Percentiles rank a stretch among this genome's conserved stretches.
These are phyloP conservation scores for Colletotrichum lini DNA, from an alignment of 2,329 filamentous ascomycete species.

Conservation along the genomic window DNA sequence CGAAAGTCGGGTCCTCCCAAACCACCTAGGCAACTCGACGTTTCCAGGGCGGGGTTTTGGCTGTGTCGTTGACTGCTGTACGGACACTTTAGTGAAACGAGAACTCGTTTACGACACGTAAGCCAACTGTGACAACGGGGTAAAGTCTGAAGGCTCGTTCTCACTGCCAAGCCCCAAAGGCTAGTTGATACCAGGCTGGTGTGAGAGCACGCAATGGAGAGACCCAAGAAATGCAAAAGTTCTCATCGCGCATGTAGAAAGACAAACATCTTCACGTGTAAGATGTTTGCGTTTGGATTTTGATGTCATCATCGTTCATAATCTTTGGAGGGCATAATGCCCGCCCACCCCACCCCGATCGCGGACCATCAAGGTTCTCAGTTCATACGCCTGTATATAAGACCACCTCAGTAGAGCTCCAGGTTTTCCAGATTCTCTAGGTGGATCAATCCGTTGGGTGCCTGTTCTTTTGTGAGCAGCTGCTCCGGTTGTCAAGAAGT, in stretches of 20 bases:
- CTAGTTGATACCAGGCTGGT: background rate
- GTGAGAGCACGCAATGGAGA: background rate
- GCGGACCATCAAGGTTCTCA: slow-evolving; percentile 14
- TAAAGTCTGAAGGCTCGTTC: background rate
- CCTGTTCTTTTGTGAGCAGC: slow-evolving; percentile 58
- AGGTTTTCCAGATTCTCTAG: slow-evolving; percentile 73
- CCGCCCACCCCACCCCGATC: background rate
- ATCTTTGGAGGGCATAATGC: background rate
- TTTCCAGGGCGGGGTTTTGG: background rate
- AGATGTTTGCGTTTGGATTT: background rate
- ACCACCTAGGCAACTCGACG: background rate
- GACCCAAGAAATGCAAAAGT: background rate
- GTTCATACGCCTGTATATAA: background rate
- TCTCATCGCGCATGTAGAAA: background rate
- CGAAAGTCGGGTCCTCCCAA: background rate
- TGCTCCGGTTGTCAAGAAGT: background rate
- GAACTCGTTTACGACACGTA: background rate
- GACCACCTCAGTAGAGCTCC: slow-evolving; percentile 52
- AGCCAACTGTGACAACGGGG: background rate
- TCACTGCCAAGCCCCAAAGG: background rate
- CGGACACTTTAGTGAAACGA: background rate
- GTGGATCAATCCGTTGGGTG: slow-evolving; percentile 75
- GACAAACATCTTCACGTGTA: background rate
- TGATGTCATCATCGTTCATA: background rate
- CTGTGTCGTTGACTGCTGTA: background rate